phyloP scores from a whole-genome alignment of 2,329 filamentous ascomycete species.

The Ilyonectria robusta region DNA sequence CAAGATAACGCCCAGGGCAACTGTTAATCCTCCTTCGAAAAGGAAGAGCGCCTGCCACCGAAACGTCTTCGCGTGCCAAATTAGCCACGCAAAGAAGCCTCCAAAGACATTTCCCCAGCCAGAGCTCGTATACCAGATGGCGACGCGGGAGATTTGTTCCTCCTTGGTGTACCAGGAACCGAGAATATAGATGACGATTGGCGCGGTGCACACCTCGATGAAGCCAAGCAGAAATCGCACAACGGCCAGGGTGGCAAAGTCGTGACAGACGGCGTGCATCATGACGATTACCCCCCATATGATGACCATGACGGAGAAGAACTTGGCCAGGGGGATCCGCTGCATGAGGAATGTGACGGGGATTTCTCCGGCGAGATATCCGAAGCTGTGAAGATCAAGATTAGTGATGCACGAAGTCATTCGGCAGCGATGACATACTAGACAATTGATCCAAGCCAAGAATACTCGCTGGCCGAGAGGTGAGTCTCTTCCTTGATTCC shows the following conservation, averaged over 20 bases:
- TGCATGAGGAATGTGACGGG: constrained; percentile 25
- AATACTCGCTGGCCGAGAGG: constrained; percentile 19
- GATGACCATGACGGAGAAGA: constrained; percentile 22
- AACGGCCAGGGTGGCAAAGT: constrained; percentile 19
- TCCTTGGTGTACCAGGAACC: constrained; percentile 23
- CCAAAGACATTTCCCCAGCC: constrained; percentile 22
- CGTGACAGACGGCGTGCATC: constrained; percentile 9
- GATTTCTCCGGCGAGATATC: constrained; percentile 29
- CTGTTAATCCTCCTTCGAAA: constrained; percentile 4
- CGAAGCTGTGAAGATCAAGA: constrained; percentile 9
- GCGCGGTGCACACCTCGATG: constrained; percentile 21
- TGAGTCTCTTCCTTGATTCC: constrained; percentile 20
- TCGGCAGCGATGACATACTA: constrained; percentile 17
- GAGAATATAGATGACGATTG: constrained; percentile 13
- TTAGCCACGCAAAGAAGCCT: constrained; percentile 16
- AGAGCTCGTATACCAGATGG: constrained; percentile 18
- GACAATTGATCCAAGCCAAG: constrained; percentile 31
- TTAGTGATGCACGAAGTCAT: not conserved
- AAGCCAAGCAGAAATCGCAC: constrained; percentile 27
- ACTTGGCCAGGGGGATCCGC: constrained; percentile 23
- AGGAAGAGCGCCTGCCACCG: constrained; percentile 20
- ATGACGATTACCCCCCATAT: constrained; percentile 21
- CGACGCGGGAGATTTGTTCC: constrained; percentile 21
- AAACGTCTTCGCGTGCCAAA: constrained; percentile 16
- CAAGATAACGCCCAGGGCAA: constrained; percentile 2